Base-by-base conservation (phyloP, 2,329 filamentous ascomycete species). In the Phoma herbarum region DNA sequence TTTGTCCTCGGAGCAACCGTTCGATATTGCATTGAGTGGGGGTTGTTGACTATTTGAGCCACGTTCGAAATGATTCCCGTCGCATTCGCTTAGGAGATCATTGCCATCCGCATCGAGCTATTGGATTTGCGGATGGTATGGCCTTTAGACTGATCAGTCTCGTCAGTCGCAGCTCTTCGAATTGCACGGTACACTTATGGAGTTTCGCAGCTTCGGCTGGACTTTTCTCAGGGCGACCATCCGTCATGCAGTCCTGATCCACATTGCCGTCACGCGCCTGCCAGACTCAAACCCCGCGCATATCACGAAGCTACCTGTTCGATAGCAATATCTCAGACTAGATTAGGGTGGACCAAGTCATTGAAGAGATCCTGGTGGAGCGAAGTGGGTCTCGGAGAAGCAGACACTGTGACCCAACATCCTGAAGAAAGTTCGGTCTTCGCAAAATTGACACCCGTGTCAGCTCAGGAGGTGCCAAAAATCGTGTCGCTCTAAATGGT, bases 351-450 rank as follows among this genome's bases (percentile, higher is more conserved):
- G 18, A 35, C 8, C 29, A 28, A 20, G 12, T 48, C 18, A 52
- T 2, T 8, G 11, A 39, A n/a, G n/a, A 37, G 26, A 11, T 20
- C 22, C 8, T 51, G 14, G 22, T 37, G 48, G 54, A 52, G 33
- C 35, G 42, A 31, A 52, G 54, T 43, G 43, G 54, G 42, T 48
- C 43, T 43, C 9, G 14, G 11, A 43, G 22, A 31, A 47, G 43
- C 26, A 28, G 28, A 35, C 5, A 47, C 41, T 37, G 43, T 28
- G n/a, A 12, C 2, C 42, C 26, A 47, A n/a, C 35, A 26, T 35
- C 10, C 18, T 14, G 28, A 26, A 8, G 28, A 29, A 26, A 29
- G 16, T 29, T 43, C 42, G 31, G 26, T 11, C 41, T 47, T 16
- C 23, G n/a, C 43, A 18, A 42, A 11, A 47, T 25, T 18, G 18